These are phyloP conservation scores for Fusarium neocosmosporiellum DNA, from an alignment of 2,329 filamentous ascomycete genomes.

Conservation along the genomic window DNA sequence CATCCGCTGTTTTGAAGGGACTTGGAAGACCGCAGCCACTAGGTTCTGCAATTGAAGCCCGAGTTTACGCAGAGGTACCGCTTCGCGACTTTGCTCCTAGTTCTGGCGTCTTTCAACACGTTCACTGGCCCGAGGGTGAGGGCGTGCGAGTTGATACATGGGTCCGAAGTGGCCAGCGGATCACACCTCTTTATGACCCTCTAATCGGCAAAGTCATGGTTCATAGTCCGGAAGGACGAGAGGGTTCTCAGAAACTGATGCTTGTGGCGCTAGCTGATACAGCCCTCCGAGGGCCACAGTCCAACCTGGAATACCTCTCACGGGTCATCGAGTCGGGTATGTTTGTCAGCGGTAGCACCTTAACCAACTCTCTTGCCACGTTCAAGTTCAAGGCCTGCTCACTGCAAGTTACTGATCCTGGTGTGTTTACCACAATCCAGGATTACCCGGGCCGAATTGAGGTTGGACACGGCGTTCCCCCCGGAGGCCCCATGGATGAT, in stretches of 20 bases:
- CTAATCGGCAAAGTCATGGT: slow-evolving; percentile 70
- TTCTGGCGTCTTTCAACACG: background rate
- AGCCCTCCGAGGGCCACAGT: background rate
- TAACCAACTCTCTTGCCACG: background rate
- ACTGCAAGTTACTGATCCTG: background rate
- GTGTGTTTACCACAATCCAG: background rate
- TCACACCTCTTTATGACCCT: slow-evolving; percentile 69
- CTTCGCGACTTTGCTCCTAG: background rate
- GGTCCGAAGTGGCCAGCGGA: slow-evolving; percentile 65
- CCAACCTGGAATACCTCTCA: background rate
- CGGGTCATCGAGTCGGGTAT: background rate
- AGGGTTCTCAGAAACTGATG: background rate
- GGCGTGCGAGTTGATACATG: slow-evolving; percentile 70
- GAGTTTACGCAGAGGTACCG: background rate
- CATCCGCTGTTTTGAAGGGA: background rate
- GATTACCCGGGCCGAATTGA: background rate
- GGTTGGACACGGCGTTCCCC: background rate
- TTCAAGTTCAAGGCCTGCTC: background rate
- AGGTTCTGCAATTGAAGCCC: background rate
- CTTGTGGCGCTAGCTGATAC: background rate
- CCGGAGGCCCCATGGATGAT: background rate
- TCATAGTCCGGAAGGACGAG: slow-evolving; percentile 45
- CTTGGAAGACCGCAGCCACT: background rate
- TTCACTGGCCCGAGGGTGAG: slow-evolving; percentile 58
- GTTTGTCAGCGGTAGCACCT: background rate